phyloP scores from a whole-genome alignment of 108 stramenopile species.

The Cyclotella distinguenda region DNA sequence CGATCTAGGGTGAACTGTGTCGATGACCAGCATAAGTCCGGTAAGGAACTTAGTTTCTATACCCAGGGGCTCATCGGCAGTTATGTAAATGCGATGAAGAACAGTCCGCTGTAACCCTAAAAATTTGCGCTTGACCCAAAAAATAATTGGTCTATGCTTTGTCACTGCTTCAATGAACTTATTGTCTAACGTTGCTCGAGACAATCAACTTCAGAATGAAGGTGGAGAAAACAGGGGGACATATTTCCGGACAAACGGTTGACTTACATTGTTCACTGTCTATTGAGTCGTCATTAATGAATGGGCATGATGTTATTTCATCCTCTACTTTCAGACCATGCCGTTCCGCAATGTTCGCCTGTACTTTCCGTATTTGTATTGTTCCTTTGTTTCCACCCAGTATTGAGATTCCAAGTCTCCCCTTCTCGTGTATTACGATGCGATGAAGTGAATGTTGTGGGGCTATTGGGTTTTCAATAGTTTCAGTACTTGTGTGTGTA shows the following conservation, averaged over 20 bases:
- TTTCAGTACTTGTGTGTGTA: background rate
- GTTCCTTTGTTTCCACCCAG: background rate
- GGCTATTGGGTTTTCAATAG: background rate
- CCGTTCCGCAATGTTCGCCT: slow-evolving; percentile 4
- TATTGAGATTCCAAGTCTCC: slow-evolving; percentile 15
- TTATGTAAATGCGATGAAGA: slow-evolving; percentile 28
- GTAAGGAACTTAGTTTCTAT: background rate
- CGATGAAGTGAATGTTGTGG: slow-evolving; percentile 14
- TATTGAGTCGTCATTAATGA: slow-evolving; percentile 6
- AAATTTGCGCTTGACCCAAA: slow-evolving; percentile 20
- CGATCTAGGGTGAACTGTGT: background rate
- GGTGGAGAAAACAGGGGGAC: background rate
- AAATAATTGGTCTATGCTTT: slow-evolving; percentile 19
- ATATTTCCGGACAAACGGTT: background rate
- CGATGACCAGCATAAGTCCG: background rate
- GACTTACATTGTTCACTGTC: background rate
- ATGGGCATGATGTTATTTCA: slow-evolving; percentile 6
- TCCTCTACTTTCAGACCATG: background rate
- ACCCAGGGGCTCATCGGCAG: slow-evolving; percentile 9
- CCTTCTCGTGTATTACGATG: slow-evolving; percentile 11
- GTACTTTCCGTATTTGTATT: background rate
- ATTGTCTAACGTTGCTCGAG: background rate
- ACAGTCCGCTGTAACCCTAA: background rate
- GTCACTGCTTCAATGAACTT: slow-evolving; percentile 15
- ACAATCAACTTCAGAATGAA: background rate